phyloP scores from a whole-genome alignment of 257 asterid species.

The Scutellaria barbata region DNA sequence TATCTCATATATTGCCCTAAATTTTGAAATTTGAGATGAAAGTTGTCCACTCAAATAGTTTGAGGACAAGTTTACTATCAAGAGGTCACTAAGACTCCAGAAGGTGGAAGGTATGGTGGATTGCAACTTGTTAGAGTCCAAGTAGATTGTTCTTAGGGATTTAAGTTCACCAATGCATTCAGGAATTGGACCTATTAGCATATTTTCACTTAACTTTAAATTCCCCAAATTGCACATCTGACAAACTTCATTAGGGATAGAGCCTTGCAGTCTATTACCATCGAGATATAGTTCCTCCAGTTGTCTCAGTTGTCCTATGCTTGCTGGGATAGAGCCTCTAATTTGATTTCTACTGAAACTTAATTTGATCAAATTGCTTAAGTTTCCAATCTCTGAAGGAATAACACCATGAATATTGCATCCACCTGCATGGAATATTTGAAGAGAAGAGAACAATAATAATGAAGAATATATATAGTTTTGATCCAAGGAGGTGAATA shows the following conservation, averaged over 20 bases:
- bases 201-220: conserved; percentile 26
- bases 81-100: no score
- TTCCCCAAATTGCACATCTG: conserved; percentile 22
- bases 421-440: background rate
- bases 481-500: no score
- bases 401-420: conserved; percentile 28
- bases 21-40: no score
- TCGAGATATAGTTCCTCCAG: no score
- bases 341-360: conserved; percentile 9
- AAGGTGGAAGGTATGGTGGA: no score
- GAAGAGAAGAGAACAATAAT: conserved; percentile 22
- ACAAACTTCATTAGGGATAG: conserved; percentile 35
- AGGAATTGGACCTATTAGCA: conserved; percentile 38
- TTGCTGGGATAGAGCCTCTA: conserved; percentile 33
- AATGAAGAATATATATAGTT: no score
- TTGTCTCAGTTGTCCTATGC: conserved; percentile 30
- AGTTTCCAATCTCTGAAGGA: conserved; percentile 39
- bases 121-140: no score
- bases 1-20: no score
- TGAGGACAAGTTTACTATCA: no score
- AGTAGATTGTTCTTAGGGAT: conserved; percentile 28
- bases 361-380: conserved; percentile 11
- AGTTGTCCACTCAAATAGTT: no score
- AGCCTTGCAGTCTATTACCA: conserved; percentile 35
- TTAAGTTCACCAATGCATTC: conserved; percentile 36